Base-by-base conservation (phyloP, 257 asterid genomes). In the Solanum medicagineum region DNA sequence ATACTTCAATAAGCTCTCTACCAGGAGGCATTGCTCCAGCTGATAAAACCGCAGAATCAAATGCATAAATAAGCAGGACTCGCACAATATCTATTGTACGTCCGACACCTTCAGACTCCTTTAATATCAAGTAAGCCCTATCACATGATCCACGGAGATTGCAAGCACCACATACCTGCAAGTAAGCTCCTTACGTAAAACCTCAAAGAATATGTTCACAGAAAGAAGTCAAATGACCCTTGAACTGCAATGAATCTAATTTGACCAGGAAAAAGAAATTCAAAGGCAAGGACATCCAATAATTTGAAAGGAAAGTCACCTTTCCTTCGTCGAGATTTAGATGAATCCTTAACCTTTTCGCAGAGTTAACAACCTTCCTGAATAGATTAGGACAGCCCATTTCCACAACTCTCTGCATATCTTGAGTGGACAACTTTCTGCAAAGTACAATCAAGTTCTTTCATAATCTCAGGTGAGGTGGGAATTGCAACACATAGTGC, bases 51-150 rank as follows among this genome's bases (percentile, higher is more conserved):
- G 89, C 83, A 22, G 97, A 96, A 85, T 95, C 98, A 59, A 97
- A 85, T 42, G 98, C 99, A 86, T 92, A 93, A 22, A 83, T 45
- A 75, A 95, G 68, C 84, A 97, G 87, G 73, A 97, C 80, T 54
- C 98, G 94, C 81, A 97, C 93, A 80, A 97, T 85, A 90, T 97
- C 98, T 68, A 94, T 94, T 16, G 98, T 95, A 16, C 98, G 94
- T 42, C 97, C 93, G 81, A 85, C 90, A 85, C 89, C 89, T 85
- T 95, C 98, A n/a, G 91, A 81, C 53, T 91, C 96, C 80, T 79
- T 87, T 55, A 93, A 88, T 87, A 92, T 85, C 75, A 89, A 82
- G 86, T 93, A 91, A 53, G 99, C 97, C 89, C 95, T 92, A 85
- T 97, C 98, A 81, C 99, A 97, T 79, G 98, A 93, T 49, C 93